Percentiles rank a stretch among this genome's conserved stretches.
Conservation (phyloP, 352 stramenopile genomes). For the Phytopythium boreale region DNA sequence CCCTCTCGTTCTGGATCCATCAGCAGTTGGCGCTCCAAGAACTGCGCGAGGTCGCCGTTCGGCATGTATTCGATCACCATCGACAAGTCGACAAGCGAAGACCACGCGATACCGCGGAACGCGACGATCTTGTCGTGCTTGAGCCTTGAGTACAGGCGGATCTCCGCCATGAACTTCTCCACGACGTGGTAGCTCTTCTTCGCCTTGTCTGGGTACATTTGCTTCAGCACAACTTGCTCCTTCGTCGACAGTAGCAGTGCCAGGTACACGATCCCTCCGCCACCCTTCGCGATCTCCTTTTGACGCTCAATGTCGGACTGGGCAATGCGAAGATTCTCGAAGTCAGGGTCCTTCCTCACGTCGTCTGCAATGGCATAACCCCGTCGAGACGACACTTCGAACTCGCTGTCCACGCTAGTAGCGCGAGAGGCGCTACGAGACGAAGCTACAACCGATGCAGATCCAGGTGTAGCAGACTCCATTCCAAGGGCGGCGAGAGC, state of each 20-base stretch:
- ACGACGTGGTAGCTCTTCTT: conserved; percentile 34
- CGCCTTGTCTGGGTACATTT: conserved; percentile 41
- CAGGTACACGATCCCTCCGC: conserved; percentile 50
- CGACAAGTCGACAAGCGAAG: conserved; percentile 37
- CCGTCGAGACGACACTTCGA: background rate
- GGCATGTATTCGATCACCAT: conserved; percentile 52
- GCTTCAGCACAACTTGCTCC: conserved; percentile 48
- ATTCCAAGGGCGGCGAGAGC: background rate
- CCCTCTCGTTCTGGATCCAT: conserved; percentile 24
- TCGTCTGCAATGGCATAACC: conserved; percentile 29
- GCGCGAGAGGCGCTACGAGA: background rate
- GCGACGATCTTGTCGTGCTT: conserved; percentile 47
- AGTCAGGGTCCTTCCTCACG: conserved; percentile 43
- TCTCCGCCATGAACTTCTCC: conserved; percentile 48
- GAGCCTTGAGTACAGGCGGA: conserved; percentile 42
- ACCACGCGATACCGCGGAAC: conserved; percentile 47
- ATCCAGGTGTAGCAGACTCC: background rate
- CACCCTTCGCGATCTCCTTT: conserved; percentile 44
- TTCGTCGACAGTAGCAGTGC: conserved; percentile 24
- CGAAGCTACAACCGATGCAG: background rate
- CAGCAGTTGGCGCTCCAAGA: conserved; percentile 23
- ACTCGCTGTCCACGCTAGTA: conserved; percentile 1
- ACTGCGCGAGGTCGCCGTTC: conserved; percentile 33
- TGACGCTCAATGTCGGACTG: conserved; percentile 35
- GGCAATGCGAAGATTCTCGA: conserved; percentile 45